Conservation (phyloP, 1,284 basidiomycete species). For the Ganoderma lingzhi region DNA sequence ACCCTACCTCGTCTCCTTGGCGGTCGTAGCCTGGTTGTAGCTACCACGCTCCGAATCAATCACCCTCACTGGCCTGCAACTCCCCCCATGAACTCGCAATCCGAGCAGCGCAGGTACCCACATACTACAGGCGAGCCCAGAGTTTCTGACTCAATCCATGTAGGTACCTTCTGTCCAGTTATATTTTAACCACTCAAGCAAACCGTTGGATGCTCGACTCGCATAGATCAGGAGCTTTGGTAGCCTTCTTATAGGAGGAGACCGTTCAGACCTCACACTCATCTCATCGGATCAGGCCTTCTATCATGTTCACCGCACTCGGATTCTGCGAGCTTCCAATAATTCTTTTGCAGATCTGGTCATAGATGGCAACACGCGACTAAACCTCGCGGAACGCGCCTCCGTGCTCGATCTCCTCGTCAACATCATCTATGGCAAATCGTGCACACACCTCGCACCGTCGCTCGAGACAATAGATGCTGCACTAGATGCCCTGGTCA, state of each 20-base stretch:
- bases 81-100: too few species aligned
- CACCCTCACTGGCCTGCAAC: too few species aligned
- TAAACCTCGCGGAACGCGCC: slow-evolving; percentile 30
- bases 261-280: not conserved
- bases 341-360: slow-evolving; percentile 10
- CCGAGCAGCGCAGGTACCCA: too few species aligned
- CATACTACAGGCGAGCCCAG: too few species aligned
- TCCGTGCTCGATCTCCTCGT: slow-evolving; percentile 44
- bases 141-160: not conserved
- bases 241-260: not conserved
- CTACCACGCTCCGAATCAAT: too few species aligned
- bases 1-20: too few species aligned
- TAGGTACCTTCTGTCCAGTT: not conserved
- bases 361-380: not conserved
- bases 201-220: not conserved
- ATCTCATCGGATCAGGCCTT: not conserved
- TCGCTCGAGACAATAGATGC: slow-evolving; percentile 34
- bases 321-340: not conserved
- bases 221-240: not conserved
- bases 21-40: too few species aligned
- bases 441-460: slow-evolving; percentile 39
- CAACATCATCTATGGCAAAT: slow-evolving; percentile 43
- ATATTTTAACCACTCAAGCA: not conserved
- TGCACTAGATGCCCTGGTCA: slow-evolving; percentile 36
- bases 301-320: not conserved